Conservation (phyloP, 2,329 filamentous ascomycete genomes). For the Verticillium alfalfae region DNA sequence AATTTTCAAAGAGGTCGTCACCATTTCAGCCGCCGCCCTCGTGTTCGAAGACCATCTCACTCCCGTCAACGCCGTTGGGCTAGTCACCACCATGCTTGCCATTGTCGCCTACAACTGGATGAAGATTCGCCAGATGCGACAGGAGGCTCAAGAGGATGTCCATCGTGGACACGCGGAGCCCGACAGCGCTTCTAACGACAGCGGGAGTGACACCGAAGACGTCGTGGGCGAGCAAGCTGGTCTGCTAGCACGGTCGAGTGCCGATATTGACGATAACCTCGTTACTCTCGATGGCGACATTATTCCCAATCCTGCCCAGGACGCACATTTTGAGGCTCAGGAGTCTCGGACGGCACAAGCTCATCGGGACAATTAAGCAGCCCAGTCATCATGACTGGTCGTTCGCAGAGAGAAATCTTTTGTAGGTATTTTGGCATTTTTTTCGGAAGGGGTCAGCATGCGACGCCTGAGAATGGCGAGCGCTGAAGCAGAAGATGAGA, state of each 20-base stretch:
- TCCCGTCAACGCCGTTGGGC: constrained; percentile 76
- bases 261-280: constrained; percentile 28
- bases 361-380: constrained; percentile 8
- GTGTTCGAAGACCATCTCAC: constrained; percentile 88
- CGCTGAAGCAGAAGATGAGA: neutral
- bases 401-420: neutral
- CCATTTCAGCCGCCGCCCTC: constrained; percentile 80
- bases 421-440: neutral
- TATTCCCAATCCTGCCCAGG: constrained; percentile 25
- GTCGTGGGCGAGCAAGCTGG: constrained; percentile 40
- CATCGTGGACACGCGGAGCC: constrained; percentile 32
- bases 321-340: constrained; percentile 11
- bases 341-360: constrained; percentile 8
- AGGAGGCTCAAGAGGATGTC: constrained; percentile 57
- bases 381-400: neutral
- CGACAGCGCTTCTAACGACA: constrained; percentile 29
- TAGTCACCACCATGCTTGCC: constrained; percentile 81
- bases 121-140: constrained; percentile 85
- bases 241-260: constrained; percentile 31
- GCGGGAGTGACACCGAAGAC: constrained; percentile 35
- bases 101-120: constrained; percentile 92
- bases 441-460: neutral
- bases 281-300: constrained; percentile 34
- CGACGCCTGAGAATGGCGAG: neutral
- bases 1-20: constrained; percentile 98